These are phyloP conservation scores for Epichloe baconii DNA, from an alignment of 2,329 filamentous ascomycete genomes.

Conservation along the genomic window DNA sequence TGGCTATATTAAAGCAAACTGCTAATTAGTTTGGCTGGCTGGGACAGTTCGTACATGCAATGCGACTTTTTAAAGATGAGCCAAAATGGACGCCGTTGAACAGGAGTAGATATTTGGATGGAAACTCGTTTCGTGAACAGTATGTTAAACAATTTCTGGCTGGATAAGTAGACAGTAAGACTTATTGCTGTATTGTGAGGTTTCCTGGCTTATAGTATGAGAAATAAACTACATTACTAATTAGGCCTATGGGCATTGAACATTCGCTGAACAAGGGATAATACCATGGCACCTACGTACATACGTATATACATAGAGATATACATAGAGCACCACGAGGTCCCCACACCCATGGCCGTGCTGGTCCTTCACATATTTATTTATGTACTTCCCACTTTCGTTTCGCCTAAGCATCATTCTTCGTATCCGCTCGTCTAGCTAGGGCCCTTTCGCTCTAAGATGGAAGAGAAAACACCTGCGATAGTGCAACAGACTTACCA, in stretches of 20 bases:
- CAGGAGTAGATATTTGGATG: slow-evolving; percentile 62
- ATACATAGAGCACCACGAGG: not conserved
- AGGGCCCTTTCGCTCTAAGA: slow-evolving; percentile 1
- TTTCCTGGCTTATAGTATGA: no score
- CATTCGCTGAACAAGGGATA: not conserved
- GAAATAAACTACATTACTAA: no score
- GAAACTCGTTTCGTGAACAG: slow-evolving; percentile 63
- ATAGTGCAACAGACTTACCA: slow-evolving; percentile 7
- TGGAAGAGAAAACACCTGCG: slow-evolving; percentile 9
- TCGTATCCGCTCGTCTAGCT: not conserved
- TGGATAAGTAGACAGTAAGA: not conserved
- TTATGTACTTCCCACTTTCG: no score
- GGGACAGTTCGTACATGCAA: slow-evolving; percentile 76
- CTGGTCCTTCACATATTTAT: not conserved
- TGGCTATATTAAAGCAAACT: not conserved
- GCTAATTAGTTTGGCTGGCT: not conserved
- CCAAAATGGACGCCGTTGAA: slow-evolving; percentile 97
- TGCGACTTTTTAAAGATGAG: slow-evolving; percentile 95
- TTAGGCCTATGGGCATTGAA: no score
- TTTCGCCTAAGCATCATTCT: not conserved
- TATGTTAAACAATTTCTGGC: slow-evolving; percentile 47
- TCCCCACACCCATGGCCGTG: not conserved
- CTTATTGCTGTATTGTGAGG: no score
- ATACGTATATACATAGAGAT: not conserved
- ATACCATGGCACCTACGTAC: not conserved